Evolutionary conservation across 139 green algal genomes (phyloP).

Genomic region (Bryopsis sp.): DNA sequence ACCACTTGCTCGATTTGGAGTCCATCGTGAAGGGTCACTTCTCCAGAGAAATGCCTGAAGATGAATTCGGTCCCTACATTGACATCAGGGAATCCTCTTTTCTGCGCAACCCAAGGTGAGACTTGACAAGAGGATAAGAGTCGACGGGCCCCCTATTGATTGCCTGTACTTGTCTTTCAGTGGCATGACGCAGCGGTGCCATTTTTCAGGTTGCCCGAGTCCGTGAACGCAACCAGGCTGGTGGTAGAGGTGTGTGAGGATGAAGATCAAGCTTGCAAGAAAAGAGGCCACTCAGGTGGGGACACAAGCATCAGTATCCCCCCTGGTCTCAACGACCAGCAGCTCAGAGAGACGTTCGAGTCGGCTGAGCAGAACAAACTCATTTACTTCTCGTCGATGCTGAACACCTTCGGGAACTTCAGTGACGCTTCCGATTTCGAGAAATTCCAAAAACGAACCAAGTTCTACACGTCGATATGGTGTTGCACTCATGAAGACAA

Average conservation of each 20-base stretch:
- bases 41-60: slow-evolving; percentile 5
- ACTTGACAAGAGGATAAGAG: not conserved
- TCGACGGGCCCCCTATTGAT: not conserved
- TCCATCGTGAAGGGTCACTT: slow-evolving; percentile 15
- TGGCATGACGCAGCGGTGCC: not conserved
- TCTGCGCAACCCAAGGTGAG: slow-evolving; percentile 32
- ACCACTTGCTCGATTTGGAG: slow-evolving; percentile 87
- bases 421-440: not conserved
- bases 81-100: slow-evolving; percentile 67
- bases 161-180: slow-evolving; percentile 1
- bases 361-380: not conserved
- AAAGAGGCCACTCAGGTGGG: too few species aligned
- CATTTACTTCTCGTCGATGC: not conserved
- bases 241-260: slow-evolving; percentile 25
- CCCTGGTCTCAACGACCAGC: not conserved
- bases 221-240: slow-evolving; percentile 23
- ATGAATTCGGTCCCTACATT: slow-evolving; percentile 39
- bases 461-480: not conserved
- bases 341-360: not conserved
- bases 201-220: slow-evolving; percentile 19
- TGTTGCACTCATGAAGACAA: not conserved
- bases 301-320: not conserved
- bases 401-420: not conserved
- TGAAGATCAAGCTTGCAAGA: not conserved
- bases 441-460: not conserved